Base-by-base conservation (phyloP, 352 stramenopile species). In the Hyaloperonospora brassicae region DNA sequence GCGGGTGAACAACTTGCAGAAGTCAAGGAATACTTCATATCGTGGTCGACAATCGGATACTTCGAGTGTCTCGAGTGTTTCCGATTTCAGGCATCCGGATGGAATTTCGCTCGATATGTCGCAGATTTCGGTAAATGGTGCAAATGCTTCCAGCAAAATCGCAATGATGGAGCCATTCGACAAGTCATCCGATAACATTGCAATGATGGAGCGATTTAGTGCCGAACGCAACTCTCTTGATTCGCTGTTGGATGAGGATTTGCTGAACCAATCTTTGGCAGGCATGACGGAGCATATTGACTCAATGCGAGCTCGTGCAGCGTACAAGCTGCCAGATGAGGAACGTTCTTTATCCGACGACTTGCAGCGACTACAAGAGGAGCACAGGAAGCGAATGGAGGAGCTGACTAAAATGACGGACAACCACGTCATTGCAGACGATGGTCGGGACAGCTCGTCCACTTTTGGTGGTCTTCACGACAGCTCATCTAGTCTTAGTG, bases 321-420 rank as follows among this genome's bases (percentile, higher is more conserved):
- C 43, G 2, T 64, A 66, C 8, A 61, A 65, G 22, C 23, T 73
- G 11, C 61, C 62, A 2, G 64, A 79, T 8, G 69, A 74, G 47
- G 55, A 70, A 48, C 52, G 66, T 30, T 72, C 68, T n/a, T 58
- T 43, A 3, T 82, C 72, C 0, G 70, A 82, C 43, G 64, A 77
- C 22, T 58, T 87, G 52, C 62, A 60, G 17, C 67, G 65, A 50
- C 65, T 76, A 13, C 63, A 79, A 52, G 68, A 73, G 46, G 70
- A 85, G 48, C 76, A 87, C 49, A 56, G 52, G 17, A 68, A 57
- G n/a, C 72, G 76, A n/a, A 87, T 87, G 76, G 70, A 66, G 9
- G 73, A 87, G 52, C 66, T 87, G n/a, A 79, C 78, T n/a, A 59
- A 73, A 17, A 22, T 70, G 25, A 49, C 57, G 10, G 62, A 44